Percentiles rank a stretch among this genome's conserved stretches.
These are phyloP conservation scores for Amanita muscaria DNA, from an alignment of 768 basidiomycete genomes.

Conservation along the genomic window DNA sequence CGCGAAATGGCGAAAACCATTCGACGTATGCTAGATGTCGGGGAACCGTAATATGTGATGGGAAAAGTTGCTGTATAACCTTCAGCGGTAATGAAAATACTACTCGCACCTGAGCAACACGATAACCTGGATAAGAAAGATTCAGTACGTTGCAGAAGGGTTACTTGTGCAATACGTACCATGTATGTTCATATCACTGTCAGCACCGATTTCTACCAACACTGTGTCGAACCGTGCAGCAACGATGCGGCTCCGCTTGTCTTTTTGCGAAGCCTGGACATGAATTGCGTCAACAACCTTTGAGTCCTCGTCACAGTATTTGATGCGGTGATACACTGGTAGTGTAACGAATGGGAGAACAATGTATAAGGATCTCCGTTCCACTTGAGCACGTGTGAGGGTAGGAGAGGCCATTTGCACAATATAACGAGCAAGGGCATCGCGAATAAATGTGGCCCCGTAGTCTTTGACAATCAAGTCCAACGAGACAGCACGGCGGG, in stretches of 20 bases:
- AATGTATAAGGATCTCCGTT: slow-evolving; percentile 6
- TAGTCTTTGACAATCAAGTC: neutral
- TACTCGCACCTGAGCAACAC: slow-evolving; percentile 17
- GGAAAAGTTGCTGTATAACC: slow-evolving; percentile 7
- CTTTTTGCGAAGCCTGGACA: slow-evolving; percentile 9
- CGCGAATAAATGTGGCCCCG: neutral
- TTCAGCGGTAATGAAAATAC: slow-evolving; percentile 16
- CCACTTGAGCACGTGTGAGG: slow-evolving; percentile 7
- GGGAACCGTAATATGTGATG: neutral
- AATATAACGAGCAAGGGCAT: neutral
- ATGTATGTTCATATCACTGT: slow-evolving; percentile 5
- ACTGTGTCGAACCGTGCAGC: slow-evolving; percentile 25
- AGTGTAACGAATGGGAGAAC: slow-evolving; percentile 18
- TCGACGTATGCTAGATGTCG: slow-evolving; percentile 20
- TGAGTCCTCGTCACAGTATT: slow-evolving; percentile 17
- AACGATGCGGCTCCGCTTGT: slow-evolving; percentile 7
- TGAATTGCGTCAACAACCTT: slow-evolving; percentile 21
- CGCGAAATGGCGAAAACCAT: slow-evolving; percentile 18
- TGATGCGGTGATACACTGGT: slow-evolving; percentile 24
- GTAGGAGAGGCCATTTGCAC: too few relatives aligned
- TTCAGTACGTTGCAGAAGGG: neutral
- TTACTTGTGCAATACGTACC: neutral
- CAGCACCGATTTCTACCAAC: slow-evolving; percentile 3
- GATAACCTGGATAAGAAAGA: slow-evolving; percentile 15
- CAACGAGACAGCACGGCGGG: neutral